phyloP scores from a whole-genome alignment of 345 rosid genomes.

The Clarkia xantiana region DNA sequence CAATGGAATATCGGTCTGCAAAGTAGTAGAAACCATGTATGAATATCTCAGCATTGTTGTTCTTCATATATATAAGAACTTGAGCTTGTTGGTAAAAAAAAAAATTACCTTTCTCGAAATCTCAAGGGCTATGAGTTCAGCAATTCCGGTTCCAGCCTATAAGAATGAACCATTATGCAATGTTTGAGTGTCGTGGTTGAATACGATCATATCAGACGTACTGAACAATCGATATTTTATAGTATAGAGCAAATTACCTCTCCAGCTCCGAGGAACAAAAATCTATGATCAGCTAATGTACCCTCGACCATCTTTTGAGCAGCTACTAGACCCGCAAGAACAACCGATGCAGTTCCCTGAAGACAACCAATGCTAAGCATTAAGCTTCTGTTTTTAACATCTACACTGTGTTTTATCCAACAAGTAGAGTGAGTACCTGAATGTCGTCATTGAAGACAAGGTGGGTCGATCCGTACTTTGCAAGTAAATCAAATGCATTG shows the following conservation, averaged over 20 bases:
- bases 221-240: background rate
- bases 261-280: conserved; percentile 95
- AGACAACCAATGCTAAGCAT: background rate
- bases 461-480: conserved; percentile 79
- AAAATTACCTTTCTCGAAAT: conserved; percentile 82
- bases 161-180: background rate
- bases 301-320: conserved; percentile 70
- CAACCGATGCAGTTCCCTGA: conserved; percentile 99
- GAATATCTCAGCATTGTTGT: background rate
- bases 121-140: conserved; percentile 86
- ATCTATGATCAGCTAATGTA: conserved; percentile 58
- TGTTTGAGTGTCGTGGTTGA: too few relatives aligned
- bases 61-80: background rate
- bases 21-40: conserved; percentile 4
- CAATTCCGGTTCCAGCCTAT: conserved; percentile 98
- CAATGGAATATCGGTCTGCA: conserved; percentile 61
- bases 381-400: conserved; percentile 6
- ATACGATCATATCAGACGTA: background rate
- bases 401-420: conserved; percentile 1
- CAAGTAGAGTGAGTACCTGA: conserved; percentile 48
- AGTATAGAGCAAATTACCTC: conserved; percentile 41
- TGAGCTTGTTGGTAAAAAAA: too few relatives aligned
- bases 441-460: conserved; percentile 97
- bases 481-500: conserved; percentile 84
- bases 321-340: conserved; percentile 84